These are phyloP conservation scores for Neonectria coccinea DNA, from an alignment of 2,329 filamentous ascomycete species.

Conservation along the genomic window DNA sequence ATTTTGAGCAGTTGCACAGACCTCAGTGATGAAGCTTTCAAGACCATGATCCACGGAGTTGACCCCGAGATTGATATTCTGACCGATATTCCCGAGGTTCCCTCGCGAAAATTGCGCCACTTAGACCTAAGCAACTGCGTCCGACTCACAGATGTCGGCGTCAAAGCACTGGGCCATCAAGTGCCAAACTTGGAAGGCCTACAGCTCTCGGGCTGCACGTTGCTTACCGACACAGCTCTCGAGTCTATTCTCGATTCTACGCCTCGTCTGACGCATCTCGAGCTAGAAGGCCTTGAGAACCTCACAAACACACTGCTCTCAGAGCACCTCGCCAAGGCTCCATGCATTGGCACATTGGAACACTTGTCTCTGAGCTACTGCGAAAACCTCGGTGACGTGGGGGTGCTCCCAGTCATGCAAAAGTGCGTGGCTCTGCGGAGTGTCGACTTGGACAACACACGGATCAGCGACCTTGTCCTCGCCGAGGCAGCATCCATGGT, in stretches of 20 bases:
- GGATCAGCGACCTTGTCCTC: constrained; percentile 86
- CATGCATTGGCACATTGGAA: constrained; percentile 77
- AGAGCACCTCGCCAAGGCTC: constrained; percentile 79
- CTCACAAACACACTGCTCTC: constrained; percentile 80
- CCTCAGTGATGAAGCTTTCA: constrained; percentile 79
- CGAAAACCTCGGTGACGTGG: constrained; percentile 83
- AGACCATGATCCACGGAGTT: constrained; percentile 78
- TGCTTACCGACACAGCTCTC: constrained; percentile 79
- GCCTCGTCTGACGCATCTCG: constrained; percentile 84
- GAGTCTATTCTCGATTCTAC: constrained; percentile 79
- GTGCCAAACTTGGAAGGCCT: constrained; percentile 85
- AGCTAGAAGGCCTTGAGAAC: constrained; percentile 85
- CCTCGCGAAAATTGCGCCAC: constrained; percentile 82
- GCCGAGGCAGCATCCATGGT: constrained; percentile 87
- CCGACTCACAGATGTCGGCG: constrained; percentile 76
- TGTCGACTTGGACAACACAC: constrained; percentile 93
- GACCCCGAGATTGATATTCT: constrained; percentile 85
- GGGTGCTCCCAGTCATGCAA: constrained; percentile 86
- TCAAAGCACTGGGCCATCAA: constrained; percentile 78
- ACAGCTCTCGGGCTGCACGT: constrained; percentile 81
- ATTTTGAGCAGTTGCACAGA: constrained; percentile 84
- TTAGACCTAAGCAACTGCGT: constrained; percentile 86
- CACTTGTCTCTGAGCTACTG: constrained; percentile 93
- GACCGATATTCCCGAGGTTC: constrained; percentile 79
- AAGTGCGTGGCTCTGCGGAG: constrained; percentile 76